A percentile compares a stretch with the other conserved stretches of the same genome.
Evolutionary conservation across 495 filamentous ascomycete species (phyloP).

Genomic region (Penicillium bovifimosum): DNA sequence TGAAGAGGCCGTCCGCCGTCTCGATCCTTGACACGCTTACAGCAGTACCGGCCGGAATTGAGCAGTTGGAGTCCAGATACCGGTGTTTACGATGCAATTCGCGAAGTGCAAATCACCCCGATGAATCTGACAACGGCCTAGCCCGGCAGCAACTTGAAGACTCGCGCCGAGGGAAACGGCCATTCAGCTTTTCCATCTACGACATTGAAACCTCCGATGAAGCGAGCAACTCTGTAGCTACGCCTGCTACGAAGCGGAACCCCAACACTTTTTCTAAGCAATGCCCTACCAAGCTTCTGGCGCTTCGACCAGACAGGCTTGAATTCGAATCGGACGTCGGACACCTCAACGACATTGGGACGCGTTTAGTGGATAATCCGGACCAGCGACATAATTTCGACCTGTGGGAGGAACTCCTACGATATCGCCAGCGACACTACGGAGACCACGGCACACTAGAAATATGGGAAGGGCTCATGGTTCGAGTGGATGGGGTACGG

Average conservation of each 20-base stretch:
- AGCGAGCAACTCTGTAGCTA: neutral
- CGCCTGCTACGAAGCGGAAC: neutral
- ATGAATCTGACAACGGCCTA: neutral
- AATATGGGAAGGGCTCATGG: constrained; percentile 59
- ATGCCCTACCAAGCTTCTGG: constrained; percentile 8
- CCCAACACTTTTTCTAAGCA: neutral
- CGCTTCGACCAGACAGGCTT: constrained; percentile 29
- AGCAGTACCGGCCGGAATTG: constrained; percentile 34
- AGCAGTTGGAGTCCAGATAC: constrained; percentile 27
- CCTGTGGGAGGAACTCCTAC: constrained; percentile 62
- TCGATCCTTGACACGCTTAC: constrained; percentile 42
- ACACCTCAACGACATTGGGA: constrained; percentile 28
- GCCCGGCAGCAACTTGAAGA: neutral
- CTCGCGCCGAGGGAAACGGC: constrained; percentile 9
- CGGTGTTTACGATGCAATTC: constrained; percentile 31
- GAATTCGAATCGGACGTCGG: constrained; percentile 52
- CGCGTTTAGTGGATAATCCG: constrained; percentile 51
- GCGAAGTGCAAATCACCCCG: constrained; percentile 9
- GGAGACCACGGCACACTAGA: constrained; percentile 51
- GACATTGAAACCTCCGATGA: constrained; percentile 21
- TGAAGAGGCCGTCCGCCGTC: constrained; percentile 49
- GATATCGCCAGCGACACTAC: constrained; percentile 55
- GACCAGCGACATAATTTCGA: constrained; percentile 45
- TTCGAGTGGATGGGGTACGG: constrained; percentile 32
- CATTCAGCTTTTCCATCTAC: constrained; percentile 28